A percentile compares a stretch with the other conserved stretches of the same genome.
phyloP scores from a whole-genome alignment of 1,139 yeast genomes.

The Magnusiomyces suaveolens region DNA sequence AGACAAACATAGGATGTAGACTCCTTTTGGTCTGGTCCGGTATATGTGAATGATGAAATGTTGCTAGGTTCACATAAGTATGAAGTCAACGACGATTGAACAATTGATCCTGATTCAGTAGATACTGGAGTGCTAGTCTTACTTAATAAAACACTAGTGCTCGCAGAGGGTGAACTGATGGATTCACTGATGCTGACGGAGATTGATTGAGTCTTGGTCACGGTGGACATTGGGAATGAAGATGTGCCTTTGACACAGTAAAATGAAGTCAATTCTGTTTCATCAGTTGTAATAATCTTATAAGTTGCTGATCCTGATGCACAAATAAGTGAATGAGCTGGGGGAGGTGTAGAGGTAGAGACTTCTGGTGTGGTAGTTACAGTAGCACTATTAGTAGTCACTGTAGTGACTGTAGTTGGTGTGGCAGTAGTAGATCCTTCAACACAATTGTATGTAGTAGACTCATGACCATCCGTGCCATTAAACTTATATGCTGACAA shows the following conservation, averaged over 20 bases:
- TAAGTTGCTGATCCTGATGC: conserved; percentile 1
- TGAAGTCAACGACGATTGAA: too few species aligned
- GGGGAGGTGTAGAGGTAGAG: background rate
- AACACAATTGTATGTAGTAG: conserved; percentile 1
- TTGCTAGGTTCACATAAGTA: too few species aligned
- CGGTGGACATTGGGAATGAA: background rate
- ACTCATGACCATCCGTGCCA: background rate
- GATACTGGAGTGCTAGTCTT: too few species aligned
- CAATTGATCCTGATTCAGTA: too few species aligned
- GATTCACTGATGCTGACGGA: too few species aligned
- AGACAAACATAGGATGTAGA: too few species aligned
- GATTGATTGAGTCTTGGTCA: background rate
- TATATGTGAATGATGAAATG: too few species aligned
- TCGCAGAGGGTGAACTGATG: too few species aligned
- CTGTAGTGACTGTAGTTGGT: background rate
- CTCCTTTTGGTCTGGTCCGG: too few species aligned
- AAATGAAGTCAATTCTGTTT: background rate
- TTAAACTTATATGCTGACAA: background rate
- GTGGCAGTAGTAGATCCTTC: conserved; percentile 1
- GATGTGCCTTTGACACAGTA: background rate
- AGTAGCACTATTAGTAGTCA: background rate
- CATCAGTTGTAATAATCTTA: background rate
- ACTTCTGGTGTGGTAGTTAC: conserved; percentile 1
- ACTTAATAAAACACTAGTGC: too few species aligned
- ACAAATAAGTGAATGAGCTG: conserved; percentile 5